These are phyloP conservation scores for Talaromyces sp. DNA, from an alignment of 2,329 filamentous ascomycete species.

Conservation along the genomic window DNA sequence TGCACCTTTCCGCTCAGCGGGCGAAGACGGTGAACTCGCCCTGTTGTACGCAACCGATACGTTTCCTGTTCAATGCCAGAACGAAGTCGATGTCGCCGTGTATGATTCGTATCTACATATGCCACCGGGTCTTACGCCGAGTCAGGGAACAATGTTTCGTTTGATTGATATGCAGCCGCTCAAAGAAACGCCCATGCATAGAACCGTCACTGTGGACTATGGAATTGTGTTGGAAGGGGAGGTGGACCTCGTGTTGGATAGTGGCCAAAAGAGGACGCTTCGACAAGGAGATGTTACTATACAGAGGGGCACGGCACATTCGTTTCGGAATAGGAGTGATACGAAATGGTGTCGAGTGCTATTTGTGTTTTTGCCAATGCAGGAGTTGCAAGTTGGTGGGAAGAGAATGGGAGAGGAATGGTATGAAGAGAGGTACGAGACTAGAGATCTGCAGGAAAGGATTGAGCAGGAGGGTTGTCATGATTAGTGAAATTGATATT, in stretches of 20 bases:
- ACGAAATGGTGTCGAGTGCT: conserved; percentile 33
- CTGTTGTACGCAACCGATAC: conserved; percentile 32
- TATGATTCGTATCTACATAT: conserved; percentile 37
- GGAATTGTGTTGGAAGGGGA: conserved; percentile 40
- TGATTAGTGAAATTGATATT: neutral
- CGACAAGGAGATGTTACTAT: conserved; percentile 38
- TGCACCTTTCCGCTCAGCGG: conserved; percentile 30
- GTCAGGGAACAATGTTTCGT: conserved; percentile 34
- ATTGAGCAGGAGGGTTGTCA: conserved; percentile 17
- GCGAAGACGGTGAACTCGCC: conserved; percentile 34
- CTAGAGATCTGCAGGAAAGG: conserved; percentile 31
- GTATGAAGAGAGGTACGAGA: conserved; percentile 30
- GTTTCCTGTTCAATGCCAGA: conserved; percentile 29
- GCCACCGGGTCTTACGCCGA: conserved; percentile 34
- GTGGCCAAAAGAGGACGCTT: conserved; percentile 34
- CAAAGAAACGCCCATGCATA: conserved; percentile 37
- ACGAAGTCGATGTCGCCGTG: conserved; percentile 35
- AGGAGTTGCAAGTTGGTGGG: conserved; percentile 40
- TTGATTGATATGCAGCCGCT: conserved; percentile 37
- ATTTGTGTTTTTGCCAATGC: conserved; percentile 35
- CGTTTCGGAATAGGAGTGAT: conserved; percentile 29
- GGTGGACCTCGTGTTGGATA: conserved; percentile 39
- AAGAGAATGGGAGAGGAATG: conserved; percentile 54
- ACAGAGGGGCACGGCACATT: conserved; percentile 36
- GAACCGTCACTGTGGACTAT: conserved; percentile 40